phyloP scores from a whole-genome alignment of 2,329 filamentous ascomycete genomes.

The Neospermospora avenae region DNA sequence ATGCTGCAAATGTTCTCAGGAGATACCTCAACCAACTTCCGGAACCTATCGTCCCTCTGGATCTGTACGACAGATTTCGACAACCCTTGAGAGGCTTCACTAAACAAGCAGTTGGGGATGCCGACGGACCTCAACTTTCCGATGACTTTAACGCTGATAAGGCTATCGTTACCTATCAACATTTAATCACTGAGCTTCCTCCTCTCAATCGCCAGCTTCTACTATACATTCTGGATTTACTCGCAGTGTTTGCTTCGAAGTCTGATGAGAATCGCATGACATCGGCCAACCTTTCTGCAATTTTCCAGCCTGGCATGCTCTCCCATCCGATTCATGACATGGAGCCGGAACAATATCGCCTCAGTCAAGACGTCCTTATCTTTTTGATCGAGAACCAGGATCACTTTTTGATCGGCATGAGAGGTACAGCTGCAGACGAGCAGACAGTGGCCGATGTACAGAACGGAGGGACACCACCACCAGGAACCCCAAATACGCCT shows the following conservation, averaged over 20 bases:
- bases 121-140: constrained; percentile 65
- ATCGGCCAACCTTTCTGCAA: constrained; percentile 88
- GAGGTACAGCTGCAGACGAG: constrained; percentile 95
- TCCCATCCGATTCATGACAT: constrained; percentile 94
- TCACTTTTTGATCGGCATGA: constrained; percentile 97
- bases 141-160: constrained; percentile 70
- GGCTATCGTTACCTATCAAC: constrained; percentile 82
- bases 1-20: constrained; percentile 93
- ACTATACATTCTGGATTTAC: constrained; percentile 90
- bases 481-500: constrained; percentile 48
- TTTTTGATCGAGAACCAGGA: constrained; percentile 99
- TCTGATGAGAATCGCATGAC: constrained; percentile 97
- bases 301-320: constrained; percentile 95
- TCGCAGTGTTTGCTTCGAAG: constrained; percentile 96
- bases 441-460: constrained; percentile 59
- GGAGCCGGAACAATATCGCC: constrained; percentile 87
- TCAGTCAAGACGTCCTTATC: constrained; percentile 95
- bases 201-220: constrained; percentile 90
- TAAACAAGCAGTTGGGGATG: constrained; percentile 69
- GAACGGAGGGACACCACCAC: constrained; percentile 62
- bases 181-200: constrained; percentile 87
- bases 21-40: constrained; percentile 95
- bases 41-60: constrained; percentile 91
- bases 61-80: constrained; percentile 89
- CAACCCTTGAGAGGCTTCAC: constrained; percentile 67